phyloP scores from a whole-genome alignment of 148 eudicot genomes.

The Chenopodium suecicum region DNA sequence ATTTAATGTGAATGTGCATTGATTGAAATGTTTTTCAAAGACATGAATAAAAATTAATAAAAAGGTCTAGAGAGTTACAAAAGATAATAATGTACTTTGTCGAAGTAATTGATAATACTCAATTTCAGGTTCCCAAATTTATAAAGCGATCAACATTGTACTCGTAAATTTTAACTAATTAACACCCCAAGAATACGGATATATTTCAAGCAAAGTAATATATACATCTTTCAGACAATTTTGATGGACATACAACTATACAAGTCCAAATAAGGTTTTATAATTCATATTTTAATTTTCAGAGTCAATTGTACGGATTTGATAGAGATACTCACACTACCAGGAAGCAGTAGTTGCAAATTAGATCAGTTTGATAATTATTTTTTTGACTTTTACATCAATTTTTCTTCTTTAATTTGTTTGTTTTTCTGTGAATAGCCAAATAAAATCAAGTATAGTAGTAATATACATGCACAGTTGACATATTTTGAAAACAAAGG shows the following conservation, averaged over 20 bases:
- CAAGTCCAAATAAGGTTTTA: background rate
- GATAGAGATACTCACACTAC: constrained; percentile 9
- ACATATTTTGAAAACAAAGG: constrained; percentile 22
- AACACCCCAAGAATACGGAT: no score
- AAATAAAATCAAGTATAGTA: background rate
- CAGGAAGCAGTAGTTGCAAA: constrained; percentile 20
- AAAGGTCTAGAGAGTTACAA: no score
- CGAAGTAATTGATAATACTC: no score
- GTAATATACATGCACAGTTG: constrained; percentile 17
- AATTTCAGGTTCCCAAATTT: no score
- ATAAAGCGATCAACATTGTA: no score
- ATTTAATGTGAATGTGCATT: background rate
- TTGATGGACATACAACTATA: background rate
- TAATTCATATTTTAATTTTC: background rate
- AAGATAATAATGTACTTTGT: no score
- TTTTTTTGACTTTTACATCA: constrained; percentile 27
- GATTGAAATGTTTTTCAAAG: background rate
- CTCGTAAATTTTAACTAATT: no score
- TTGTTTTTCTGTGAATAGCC: background rate
- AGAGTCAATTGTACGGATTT: constrained; percentile 14
- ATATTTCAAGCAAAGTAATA: no score
- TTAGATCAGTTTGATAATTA: constrained; percentile 19
- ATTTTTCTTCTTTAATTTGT: background rate
- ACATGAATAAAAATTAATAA: no score
- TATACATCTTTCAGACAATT: no score